Evolutionary conservation across 1,284 basidiomycete species (phyloP).

Genomic region (Entoloma clypeatum): DNA sequence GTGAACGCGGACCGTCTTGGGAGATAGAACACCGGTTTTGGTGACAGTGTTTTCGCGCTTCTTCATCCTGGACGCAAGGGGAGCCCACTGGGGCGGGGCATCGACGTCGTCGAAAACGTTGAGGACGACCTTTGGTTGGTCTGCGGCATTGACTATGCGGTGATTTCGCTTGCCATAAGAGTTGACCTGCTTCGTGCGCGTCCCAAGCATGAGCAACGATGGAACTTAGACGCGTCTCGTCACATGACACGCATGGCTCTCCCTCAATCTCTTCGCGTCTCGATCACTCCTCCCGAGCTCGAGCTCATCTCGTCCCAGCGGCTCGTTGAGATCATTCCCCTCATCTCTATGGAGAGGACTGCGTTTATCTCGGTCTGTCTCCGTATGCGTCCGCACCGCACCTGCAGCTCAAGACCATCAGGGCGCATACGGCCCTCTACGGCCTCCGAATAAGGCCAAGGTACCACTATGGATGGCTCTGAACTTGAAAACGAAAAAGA

Average conservation of each 20-base stretch:
- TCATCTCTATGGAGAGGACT: constrained; percentile 84
- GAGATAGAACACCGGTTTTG: constrained; percentile 30
- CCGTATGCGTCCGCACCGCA: constrained; percentile 13
- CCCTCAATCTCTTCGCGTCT: constrained; percentile 53
- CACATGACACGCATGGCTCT: constrained; percentile 54
- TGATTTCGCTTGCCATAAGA: constrained; percentile 65
- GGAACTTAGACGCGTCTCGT: constrained; percentile 21
- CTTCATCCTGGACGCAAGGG: constrained; percentile 44
- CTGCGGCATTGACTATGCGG: constrained; percentile 54
- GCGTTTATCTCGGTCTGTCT: constrained; percentile 77
- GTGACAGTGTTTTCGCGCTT: constrained; percentile 38
- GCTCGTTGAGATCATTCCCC: constrained; percentile 76
- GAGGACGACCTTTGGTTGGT: constrained; percentile 13
- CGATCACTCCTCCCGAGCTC: constrained; percentile 75
- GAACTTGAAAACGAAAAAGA: constrained; percentile 90
- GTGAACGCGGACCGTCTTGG: constrained; percentile 35
- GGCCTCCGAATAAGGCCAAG: constrained; percentile 77
- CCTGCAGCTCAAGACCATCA: constrained; percentile 30
- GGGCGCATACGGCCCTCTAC: constrained; percentile 91
- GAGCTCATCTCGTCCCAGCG: constrained; percentile 84
- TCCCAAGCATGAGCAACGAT: constrained; percentile 30
- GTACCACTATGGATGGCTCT: constrained; percentile 95
- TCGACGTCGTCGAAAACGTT: constrained; percentile 42
- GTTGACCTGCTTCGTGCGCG: constrained; percentile 65
- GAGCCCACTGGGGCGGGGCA: constrained; percentile 31